Conservation (phyloP, 257 asterid species). For the Solanum chiquidenum region DNA sequence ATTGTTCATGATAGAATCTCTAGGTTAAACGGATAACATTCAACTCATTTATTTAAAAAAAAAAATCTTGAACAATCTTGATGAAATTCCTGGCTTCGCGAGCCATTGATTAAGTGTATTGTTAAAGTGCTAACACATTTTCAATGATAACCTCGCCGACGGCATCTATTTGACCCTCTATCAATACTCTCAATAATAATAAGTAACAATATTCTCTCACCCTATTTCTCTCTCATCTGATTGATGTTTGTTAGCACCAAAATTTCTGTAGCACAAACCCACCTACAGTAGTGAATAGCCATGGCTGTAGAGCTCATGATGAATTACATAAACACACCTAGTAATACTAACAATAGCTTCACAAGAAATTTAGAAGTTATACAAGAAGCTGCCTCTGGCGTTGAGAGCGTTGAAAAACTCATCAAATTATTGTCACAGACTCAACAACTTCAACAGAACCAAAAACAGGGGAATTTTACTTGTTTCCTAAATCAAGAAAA, state of each 20-base stretch:
- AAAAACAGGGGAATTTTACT: not conserved
- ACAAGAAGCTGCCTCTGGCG: conserved; percentile 59
- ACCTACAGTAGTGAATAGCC: not conserved
- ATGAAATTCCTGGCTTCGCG: no score
- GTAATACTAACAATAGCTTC: not conserved
- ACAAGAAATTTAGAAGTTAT: conserved; percentile 30
- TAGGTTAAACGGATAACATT: no score
- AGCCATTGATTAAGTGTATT: no score
- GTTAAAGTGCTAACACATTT: no score
- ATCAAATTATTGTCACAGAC: conserved; percentile 32
- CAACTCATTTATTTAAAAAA: no score
- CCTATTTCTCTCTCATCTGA: not conserved
- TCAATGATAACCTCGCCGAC: conserved; percentile 16
- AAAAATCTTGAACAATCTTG: no score
- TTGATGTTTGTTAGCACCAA: not conserved
- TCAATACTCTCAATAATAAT: not conserved
- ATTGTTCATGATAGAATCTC: no score
- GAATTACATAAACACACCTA: conserved; percentile 29
- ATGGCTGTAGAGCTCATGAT: conserved; percentile 80
- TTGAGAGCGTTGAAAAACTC: conserved; percentile 63
- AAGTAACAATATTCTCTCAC: not conserved
- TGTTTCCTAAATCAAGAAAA: not conserved
- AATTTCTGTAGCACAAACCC: not conserved
- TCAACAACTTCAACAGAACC: not conserved
- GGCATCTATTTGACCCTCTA: conserved; percentile 21